These are phyloP conservation scores for Rhytidhysteron rufulum DNA, from an alignment of 2,329 filamentous ascomycete genomes.

Conservation along the genomic window DNA sequence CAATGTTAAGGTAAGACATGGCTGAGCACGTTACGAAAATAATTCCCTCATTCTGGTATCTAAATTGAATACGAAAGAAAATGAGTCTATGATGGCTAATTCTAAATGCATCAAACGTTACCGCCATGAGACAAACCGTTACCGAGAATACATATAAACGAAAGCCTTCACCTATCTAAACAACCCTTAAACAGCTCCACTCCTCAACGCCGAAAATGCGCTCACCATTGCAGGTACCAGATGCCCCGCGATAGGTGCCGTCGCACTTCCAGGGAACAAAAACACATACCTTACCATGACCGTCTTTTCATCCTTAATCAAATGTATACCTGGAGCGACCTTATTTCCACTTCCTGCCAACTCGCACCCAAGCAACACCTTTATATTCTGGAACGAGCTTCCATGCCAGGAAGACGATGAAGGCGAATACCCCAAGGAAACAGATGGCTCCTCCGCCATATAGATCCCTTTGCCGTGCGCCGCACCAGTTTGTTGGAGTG, in stretches of 20 bases:
- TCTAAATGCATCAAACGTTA: too few species aligned
- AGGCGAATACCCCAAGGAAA: constrained; percentile 20
- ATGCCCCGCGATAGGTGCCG: constrained; percentile 14
- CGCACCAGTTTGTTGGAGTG: constrained; percentile 27
- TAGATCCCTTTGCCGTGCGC: constrained; percentile 32
- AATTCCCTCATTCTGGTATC: too few species aligned
- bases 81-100: too few species aligned
- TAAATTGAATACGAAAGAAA: too few species aligned
- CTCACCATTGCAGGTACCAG: constrained; percentile 15
- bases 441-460: constrained; percentile 24
- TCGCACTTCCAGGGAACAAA: constrained; percentile 14
- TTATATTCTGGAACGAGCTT: constrained; percentile 22
- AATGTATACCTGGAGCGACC: constrained; percentile 19
- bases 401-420: constrained; percentile 19
- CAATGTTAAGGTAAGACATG: too few species aligned
- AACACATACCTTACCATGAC: constrained; percentile 35
- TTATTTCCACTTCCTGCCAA: constrained; percentile 16
- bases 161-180: too few species aligned
- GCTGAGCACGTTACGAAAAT: too few species aligned
- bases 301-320: constrained; percentile 20
- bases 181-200: constrained; percentile 13
- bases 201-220: constrained; percentile 15
- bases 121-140: too few species aligned
- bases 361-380: constrained; percentile 27
- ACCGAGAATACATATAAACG: too few species aligned